A percentile compares a stretch with the other conserved stretches of the same genome.
phyloP scores from a whole-genome alignment of 192 early-diverging fungal genomes.

The Linnemannia exigua region DNA sequence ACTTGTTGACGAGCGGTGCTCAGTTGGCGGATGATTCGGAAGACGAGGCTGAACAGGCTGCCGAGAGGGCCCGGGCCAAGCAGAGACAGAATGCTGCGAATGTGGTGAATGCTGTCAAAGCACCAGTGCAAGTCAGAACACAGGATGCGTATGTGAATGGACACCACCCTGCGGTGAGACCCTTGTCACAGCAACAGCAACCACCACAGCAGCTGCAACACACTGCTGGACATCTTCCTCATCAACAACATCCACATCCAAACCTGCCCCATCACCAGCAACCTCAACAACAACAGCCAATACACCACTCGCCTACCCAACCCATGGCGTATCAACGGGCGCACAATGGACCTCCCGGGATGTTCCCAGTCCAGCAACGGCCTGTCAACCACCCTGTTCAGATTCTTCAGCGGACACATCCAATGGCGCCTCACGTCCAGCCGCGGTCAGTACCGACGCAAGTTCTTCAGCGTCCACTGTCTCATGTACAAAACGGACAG shows the following conservation, averaged over 20 bases:
- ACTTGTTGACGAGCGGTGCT: conserved; percentile 45
- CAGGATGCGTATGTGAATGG: conserved; percentile 26
- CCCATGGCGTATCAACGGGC: conserved; percentile 9
- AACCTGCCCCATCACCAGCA: background rate
- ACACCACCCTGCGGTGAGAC: background rate
- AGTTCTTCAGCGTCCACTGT: conserved; percentile 45
- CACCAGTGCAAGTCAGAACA: background rate
- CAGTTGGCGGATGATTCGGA: conserved; percentile 51
- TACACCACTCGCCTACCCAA: conserved; percentile 4
- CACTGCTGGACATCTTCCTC: background rate
- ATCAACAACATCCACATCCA: background rate
- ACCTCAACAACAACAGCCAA: conserved; percentile 17
- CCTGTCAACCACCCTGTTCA: conserved; percentile 45
- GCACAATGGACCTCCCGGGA: conserved; percentile 14
- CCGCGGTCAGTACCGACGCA: conserved; percentile 46
- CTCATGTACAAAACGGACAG: conserved; percentile 10
- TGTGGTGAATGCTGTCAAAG: background rate
- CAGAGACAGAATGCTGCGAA: conserved; percentile 7
- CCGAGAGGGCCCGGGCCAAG: conserved; percentile 36
- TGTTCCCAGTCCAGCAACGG: conserved; percentile 20
- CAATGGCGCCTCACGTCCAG: conserved; percentile 39
- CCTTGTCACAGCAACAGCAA: conserved; percentile 11
- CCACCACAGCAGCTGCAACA: background rate
- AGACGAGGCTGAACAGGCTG: conserved; percentile 48
- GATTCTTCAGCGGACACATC: conserved; percentile 48